phyloP scores from a whole-genome alignment of 345 rosid species.

The Eucalyptus guilfoylei region DNA sequence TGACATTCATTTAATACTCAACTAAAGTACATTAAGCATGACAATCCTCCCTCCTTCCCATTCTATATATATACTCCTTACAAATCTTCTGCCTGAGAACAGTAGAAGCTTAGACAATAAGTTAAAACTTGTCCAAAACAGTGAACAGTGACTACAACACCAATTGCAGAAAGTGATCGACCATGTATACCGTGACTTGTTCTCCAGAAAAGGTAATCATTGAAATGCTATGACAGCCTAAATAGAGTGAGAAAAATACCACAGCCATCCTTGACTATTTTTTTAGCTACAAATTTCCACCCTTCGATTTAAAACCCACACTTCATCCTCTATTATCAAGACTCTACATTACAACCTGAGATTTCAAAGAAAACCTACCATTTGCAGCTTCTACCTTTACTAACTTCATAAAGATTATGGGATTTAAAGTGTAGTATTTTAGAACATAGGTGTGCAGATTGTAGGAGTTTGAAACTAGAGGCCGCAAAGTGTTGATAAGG shows the following conservation, averaged over 20 bases:
- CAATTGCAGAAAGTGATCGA: background rate
- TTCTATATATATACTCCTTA: background rate
- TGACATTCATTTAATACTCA: background rate
- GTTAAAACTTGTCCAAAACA: background rate
- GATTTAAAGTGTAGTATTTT: background rate
- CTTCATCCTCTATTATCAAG: background rate
- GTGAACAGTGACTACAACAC: background rate
- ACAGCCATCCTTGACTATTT: background rate
- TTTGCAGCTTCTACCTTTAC: background rate
- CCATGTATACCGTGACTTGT: background rate
- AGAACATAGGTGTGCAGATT: background rate
- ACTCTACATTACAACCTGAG: background rate
- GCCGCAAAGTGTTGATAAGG: background rate
- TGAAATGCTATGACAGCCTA: background rate
- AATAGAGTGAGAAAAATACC: background rate
- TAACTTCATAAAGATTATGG: background rate
- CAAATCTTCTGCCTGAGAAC: background rate
- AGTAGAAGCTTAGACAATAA: background rate
- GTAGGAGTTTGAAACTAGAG: background rate
- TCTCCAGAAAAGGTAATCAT: background rate
- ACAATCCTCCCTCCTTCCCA: background rate
- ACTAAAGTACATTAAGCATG: background rate
- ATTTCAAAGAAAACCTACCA: background rate
- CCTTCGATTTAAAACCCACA: background rate
- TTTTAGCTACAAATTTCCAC: background rate